A percentile compares a stretch with the other conserved stretches of the same genome.
phyloP scores from a whole-genome alignment of 805 yeast genomes.

The Yamadazyma takamatsuzukensis region DNA sequence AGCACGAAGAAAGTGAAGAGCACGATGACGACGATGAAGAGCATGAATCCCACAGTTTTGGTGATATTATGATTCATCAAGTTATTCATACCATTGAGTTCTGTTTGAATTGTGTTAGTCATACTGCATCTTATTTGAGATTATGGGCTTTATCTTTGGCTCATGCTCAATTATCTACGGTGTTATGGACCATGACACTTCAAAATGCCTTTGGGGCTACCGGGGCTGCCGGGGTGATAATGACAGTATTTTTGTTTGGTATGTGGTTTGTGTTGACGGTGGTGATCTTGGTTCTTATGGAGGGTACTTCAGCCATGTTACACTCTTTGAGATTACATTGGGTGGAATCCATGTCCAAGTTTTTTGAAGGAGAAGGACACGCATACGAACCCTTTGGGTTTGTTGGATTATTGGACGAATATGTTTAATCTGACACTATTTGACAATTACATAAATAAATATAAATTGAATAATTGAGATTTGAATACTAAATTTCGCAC shows the following conservation, averaged over 20 bases:
- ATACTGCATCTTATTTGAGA: conserved; percentile 94
- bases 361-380: conserved; percentile 94
- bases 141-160: conserved; percentile 97
- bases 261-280: conserved; percentile 95
- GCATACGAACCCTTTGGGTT: conserved; percentile 88
- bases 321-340: conserved; percentile 98
- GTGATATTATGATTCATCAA: conserved; percentile 95
- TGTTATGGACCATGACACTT: conserved; percentile 94
- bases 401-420: conserved; percentile 25
- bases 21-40: conserved; percentile 52
- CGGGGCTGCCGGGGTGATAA: conserved; percentile 64
- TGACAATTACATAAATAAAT: conserved; percentile 1
- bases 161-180: conserved; percentile 93
- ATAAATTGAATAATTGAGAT: conserved; percentile 1
- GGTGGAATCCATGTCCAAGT: conserved; percentile 99
- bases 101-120: conserved; percentile 96
- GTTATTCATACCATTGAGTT: conserved; percentile 97
- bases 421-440: conserved; percentile 4
- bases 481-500: background rate
- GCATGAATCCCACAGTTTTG: conserved; percentile 66
- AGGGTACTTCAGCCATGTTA: conserved; percentile 98
- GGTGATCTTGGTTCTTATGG: conserved; percentile 91
- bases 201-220: conserved; percentile 67
- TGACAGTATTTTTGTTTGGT: conserved; percentile 78
- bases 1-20: conserved; percentile 31